Base-by-base conservation (phyloP, 352 stramenopile genomes). In the Pythium aquatile region DNA sequence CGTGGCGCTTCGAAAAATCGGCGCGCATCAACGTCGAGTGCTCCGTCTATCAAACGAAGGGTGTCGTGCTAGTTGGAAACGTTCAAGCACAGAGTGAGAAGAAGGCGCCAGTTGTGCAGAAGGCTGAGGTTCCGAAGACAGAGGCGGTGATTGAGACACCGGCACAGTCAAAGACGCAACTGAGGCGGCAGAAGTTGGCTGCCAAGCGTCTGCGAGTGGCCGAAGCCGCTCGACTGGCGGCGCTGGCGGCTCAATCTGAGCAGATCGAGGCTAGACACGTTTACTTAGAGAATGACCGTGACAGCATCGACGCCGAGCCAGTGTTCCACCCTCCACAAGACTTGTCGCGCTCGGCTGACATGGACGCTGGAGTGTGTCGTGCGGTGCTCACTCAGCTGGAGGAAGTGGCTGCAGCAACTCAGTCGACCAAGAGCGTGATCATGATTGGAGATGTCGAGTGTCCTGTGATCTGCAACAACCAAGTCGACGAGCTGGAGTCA, bases 401-500 rank as follows among this genome's bases (percentile, higher is more conserved):
- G 40, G 72, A 85, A 30, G 77, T 87, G 46, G 51, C 47, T 9
- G 60, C 52, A 2, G 51, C 60, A 5, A 54, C 30, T 5, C 37
- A 61, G 7, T 40, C 39, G 5, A 56, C 73, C 44, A 40, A 17
- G 20, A 32, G 55, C 1, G 73, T 77, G 58, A 88, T 91, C 33
- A 71, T 91, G 30, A 72, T 88, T 29, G 78, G 81, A 5, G 75
- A 90, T 29, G 73, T 90, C 40, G 70, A 74, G 29, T 90, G 81
- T 40, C 79, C 81, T 1, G 61, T 90, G n/a, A 47, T 79, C 13
- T 46, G 60, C 28, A 54, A 74, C 6, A 67, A 74, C 40, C 57
- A 70, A n/a, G 48, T 65, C n/a, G 61, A 61, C 39, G 33, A 40
- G n/a, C 17, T 5, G 17, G 62, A 61, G 9, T 42, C 53, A 39